Evolutionary conservation across 495 filamentous ascomycete species (phyloP), one percentile per base, ranked within the genome.

Genomic region (Podospora conica): DNA sequence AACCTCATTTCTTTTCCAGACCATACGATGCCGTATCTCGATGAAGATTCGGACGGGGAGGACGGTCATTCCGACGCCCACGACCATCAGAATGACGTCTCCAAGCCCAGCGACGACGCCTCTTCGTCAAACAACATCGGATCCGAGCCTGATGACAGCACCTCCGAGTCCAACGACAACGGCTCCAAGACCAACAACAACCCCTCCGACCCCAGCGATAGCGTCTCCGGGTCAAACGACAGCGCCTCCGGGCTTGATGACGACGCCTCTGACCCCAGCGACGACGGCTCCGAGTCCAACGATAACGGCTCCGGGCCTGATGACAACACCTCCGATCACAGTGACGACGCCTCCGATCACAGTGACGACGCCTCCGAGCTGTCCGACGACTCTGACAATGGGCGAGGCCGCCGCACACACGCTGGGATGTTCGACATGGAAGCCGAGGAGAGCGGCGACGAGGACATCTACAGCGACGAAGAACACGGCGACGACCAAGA

Each of bases 401-500:
- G 11, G 12, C 12, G 55, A 23, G 9, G 23, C 22, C 10, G 55
- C 15, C 40, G 18, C 8, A 15, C 15, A 7, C 40, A 5, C 40
- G 40, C 21, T 63, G 2, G 24, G 9, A 10, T 59, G 6, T 59
- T 59, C 25, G 58, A 59, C 25, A 25, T 59, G 9, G 60, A 53
- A 24, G 29, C 33, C 22, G 54, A 58, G 15, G 29, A 58, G n/a
- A n/a, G 48, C n/a, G 64, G 65, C 29, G 63, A 69, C 23, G 68
- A 62, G 0, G 67, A 66, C 5, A 21, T 20, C 21, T 53, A 48
- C 5, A 66, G 63, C 12, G 55, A 61, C 0, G 55, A 65, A 18
- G 61, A 65, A 12, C 60, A 67, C 27, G 64, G 61, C 25, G 33
- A 66, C 8, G 57, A 64, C n/a, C 60, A 25, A n/a, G 68, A 78